Conservation (phyloP, 2,329 filamentous ascomycete species). For the Paracoccidioides lutzii region DNA sequence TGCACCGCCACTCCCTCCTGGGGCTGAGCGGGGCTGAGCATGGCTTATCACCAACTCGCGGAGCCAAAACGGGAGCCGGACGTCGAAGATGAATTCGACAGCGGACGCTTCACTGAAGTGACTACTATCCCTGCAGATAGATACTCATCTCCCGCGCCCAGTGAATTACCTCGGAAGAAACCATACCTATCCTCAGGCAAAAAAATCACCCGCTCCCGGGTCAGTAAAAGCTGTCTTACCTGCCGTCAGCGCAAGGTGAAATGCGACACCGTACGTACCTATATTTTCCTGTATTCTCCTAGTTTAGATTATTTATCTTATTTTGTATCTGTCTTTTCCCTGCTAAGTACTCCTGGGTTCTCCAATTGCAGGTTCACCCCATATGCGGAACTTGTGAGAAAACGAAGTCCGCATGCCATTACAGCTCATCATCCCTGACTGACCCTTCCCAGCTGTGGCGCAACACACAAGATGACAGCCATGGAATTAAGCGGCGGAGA, state of each 20-base stretch:
- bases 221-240: slow-evolving; percentile 36
- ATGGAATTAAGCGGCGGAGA: slow-evolving; percentile 22
- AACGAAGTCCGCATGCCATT: slow-evolving; percentile 31
- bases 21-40: not conserved
- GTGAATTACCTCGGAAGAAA: not conserved
- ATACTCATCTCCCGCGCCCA: not conserved
- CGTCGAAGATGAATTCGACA: not conserved
- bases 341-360: not conserved
- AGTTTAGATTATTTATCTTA: too few relatives aligned
- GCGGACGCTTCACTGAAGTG: not conserved
- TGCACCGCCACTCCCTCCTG: too few relatives aligned
- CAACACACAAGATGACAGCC: slow-evolving; percentile 7
- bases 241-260: slow-evolving; percentile 37
- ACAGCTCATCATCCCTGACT: slow-evolving; percentile 19
- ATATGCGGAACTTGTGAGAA: slow-evolving; percentile 35
- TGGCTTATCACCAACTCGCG: not conserved
- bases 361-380: slow-evolving; percentile 26
- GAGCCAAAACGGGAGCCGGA: not conserved
- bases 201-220: slow-evolving; percentile 36
- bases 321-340: not conserved
- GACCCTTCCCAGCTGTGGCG: slow-evolving; percentile 5
- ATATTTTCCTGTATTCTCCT: too few relatives aligned
- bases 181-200: slow-evolving; percentile 15
- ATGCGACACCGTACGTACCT: slow-evolving; percentile 19
- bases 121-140: not conserved